phyloP scores from a whole-genome alignment of 371 early-diverging fungal genomes.

The Saksenaea vasiformis region DNA sequence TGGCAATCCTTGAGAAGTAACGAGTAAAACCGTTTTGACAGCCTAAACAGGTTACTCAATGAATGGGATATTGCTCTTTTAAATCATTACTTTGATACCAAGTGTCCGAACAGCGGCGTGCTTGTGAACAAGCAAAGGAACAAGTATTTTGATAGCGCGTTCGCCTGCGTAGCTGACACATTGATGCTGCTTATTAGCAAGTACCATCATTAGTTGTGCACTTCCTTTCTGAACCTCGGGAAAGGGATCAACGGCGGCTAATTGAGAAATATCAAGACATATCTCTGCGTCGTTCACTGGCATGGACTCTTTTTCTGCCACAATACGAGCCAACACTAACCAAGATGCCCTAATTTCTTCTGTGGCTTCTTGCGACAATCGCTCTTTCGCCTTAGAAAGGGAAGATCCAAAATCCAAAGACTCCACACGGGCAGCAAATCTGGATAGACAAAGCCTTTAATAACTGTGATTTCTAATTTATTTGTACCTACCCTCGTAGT shows the following conservation, averaged over 20 bases:
- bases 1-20: slow-evolving; percentile 18
- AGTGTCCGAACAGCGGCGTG: slow-evolving; percentile 27
- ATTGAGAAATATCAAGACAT: slow-evolving; percentile 16
- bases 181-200: slow-evolving; percentile 15
- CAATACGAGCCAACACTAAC: slow-evolving; percentile 11
- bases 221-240: slow-evolving; percentile 31
- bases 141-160: slow-evolving; percentile 14
- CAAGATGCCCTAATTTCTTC: slow-evolving; percentile 31
- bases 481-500: slow-evolving; percentile 14
- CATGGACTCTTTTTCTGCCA: slow-evolving; percentile 1
- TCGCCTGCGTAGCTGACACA: slow-evolving; percentile 31
- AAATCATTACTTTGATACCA: slow-evolving; percentile 30
- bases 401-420: not conserved
- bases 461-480: not conserved
- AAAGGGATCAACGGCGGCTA: slow-evolving; percentile 21
- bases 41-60: slow-evolving; percentile 1
- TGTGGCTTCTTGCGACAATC: slow-evolving; percentile 15
- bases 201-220: slow-evolving; percentile 10
- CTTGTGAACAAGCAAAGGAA: slow-evolving; percentile 25
- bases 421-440: not conserved
- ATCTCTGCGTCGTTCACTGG: slow-evolving; percentile 3
- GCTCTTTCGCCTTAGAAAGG: not conserved
- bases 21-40: slow-evolving; percentile 14
- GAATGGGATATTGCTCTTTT: not conserved
- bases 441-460: not conserved